Base-by-base conservation (phyloP, 257 asterid genomes). In the Datura wrightii region DNA sequence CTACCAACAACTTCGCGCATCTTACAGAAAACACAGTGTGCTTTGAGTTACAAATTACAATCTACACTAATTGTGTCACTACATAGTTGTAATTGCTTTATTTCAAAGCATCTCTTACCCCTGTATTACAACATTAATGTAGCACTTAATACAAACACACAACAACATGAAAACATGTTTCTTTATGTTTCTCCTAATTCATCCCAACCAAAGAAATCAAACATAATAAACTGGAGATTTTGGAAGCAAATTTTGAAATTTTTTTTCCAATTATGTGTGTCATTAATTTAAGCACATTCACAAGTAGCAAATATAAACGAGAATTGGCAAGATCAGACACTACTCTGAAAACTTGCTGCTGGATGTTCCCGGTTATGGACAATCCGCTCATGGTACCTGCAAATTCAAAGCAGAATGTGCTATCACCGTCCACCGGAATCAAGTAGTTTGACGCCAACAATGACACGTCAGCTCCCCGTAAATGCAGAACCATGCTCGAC, bases 361-460 rank as follows among this genome's bases (percentile, higher is more conserved):
- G 91, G 53, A 90, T 90, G 13, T 90, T 90, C 2, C 93, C 91
- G 10, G 89, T 90, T 1, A 90, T 90, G 11, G 91, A 85, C 74
- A 90, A 59, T 41, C 98, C 99, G 86, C 92, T 84, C 78, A 24
- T 70, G 0, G 98, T 92, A 3, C 97, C 98, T 54, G 99, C 98
- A 83, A 96, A 96, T 3, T 98, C 99, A 46, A 96, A 96, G 90
- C 99, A 94, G 65, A 96, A 96, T 72, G 87, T 89, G 53, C 98
- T 98, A 1, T 85, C 78, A 18, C 81, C 80, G 54, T 94, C 94
- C 87, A 96, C 99, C 82, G 99, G 98, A 55, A 94, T 96, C 90
- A 96, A 79, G 83, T 94, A 94, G 83, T 96, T 96, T 46, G 98
- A 87, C 58, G 99, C 98, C 89, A 98, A 98, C 46, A 96, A 65